Base-by-base conservation (phyloP, 148 eudicot species). In the Rhododendron simsii region DNA sequence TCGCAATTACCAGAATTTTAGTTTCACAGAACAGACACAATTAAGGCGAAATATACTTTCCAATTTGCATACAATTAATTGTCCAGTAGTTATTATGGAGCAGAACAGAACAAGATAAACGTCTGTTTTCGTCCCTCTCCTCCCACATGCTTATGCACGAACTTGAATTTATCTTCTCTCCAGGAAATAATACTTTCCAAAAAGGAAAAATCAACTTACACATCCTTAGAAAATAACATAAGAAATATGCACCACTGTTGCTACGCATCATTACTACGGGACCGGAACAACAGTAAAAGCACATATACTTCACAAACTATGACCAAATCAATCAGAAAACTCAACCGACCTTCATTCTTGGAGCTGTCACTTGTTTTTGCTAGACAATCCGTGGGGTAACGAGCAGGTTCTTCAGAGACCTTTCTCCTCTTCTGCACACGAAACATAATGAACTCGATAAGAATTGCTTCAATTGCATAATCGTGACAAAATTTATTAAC, bases 301-400 rank as follows among this genome's bases (percentile, higher is more conserved):
- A 48, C 67, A 51, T 33, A 33, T 15, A 73, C 65, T 73, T 67
- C 74, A n/a, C 45, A 83, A 45, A 67, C 26, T 26, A 8, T 9
- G 74, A 67, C 15, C 15, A 4, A 71, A 48, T 87, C 2, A 3
- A 63, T 65, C n/a, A 16, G 57, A 44, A 10, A 84, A 41, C 77
- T 81, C 13, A 23, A 84, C 87, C 45, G 44, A 93, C 95, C 97
- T 89, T 84, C 81, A 50, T 51, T 87, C 41, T 89, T 89, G 76
- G 91, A 50, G 84, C 65, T 81, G 77, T 85, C 92, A 83, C 78
- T 86, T 84, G 83, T 78, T 73, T 84, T 89, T 2, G 93, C 89
- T 83, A 93, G 85, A 55, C 74, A 41, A 87, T 93, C 93, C 2
- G 98, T 92, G 0, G 96, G 92, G 26, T 87, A 89, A 30, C 26